A percentile compares a stretch with the other conserved stretches of the same genome.
Conservation (phyloP, 2,329 filamentous ascomycete genomes). For the Aspergillus niger region DNA sequence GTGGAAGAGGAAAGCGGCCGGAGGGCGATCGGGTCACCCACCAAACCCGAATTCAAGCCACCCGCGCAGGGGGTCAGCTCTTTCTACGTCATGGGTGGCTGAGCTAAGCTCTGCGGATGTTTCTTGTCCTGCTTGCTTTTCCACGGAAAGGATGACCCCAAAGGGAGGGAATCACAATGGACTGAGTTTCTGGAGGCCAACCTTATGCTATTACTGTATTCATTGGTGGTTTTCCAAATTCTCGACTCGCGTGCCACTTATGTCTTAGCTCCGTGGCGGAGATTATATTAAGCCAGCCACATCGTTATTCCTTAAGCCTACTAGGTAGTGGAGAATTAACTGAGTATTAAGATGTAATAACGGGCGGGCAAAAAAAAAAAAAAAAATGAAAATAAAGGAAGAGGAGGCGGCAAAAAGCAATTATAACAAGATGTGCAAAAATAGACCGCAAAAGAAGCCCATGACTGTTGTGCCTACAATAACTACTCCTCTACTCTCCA, state of each 20-base stretch:
- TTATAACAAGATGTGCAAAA: background rate
- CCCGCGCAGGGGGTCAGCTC: background rate
- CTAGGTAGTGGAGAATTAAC: background rate
- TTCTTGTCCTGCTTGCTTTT: background rate
- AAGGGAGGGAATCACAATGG: background rate
- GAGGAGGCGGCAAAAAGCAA: background rate
- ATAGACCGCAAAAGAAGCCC: background rate
- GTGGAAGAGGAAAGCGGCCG: background rate
- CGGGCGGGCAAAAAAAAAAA: background rate
- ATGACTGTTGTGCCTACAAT: background rate
- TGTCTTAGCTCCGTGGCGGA: background rate
- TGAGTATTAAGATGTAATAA: background rate
- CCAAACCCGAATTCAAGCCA: background rate
- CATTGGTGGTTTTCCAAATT: background rate
- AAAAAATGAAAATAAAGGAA: background rate
- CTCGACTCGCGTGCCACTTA: background rate
- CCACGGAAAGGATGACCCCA: background rate
- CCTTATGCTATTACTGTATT: background rate
- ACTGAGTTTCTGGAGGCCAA: background rate
- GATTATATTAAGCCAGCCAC: background rate
- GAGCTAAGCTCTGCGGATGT: background rate
- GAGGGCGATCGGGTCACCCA: slow-evolving; percentile 2
- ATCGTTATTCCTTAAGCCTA: background rate
- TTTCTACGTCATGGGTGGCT: slow-evolving; percentile 7
- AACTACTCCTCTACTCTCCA: background rate